Conservation (phyloP, 208 protist species). For the Eutreptiella sp. region DNA sequence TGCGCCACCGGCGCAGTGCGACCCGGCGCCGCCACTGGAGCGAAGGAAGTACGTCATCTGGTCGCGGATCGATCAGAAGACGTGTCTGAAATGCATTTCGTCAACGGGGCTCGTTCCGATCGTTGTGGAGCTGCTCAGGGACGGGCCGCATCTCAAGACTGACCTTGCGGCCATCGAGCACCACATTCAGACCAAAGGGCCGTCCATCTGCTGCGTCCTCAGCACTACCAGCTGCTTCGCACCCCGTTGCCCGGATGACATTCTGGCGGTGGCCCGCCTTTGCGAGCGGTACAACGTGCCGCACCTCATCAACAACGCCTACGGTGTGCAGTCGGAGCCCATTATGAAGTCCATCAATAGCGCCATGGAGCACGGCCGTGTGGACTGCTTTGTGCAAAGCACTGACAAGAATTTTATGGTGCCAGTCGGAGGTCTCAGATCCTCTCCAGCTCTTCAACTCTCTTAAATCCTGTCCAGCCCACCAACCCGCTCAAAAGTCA, state of each 20-base stretch:
- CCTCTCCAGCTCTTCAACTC: slow-evolving; percentile 33
- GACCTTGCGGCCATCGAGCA: slow-evolving; percentile 58
- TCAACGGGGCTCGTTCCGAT: slow-evolving; percentile 59
- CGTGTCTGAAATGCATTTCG: slow-evolving; percentile 91
- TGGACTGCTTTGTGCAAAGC: slow-evolving; percentile 91
- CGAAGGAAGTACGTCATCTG: slow-evolving; percentile 79
- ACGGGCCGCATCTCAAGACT: slow-evolving; percentile 45
- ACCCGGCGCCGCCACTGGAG: not conserved
- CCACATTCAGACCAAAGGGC: slow-evolving; percentile 56
- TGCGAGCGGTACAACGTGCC: slow-evolving; percentile 67
- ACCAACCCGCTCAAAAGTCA: not conserved
- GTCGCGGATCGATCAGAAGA: slow-evolving; percentile 95
- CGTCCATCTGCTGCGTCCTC: slow-evolving; percentile 82
- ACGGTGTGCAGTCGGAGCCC: slow-evolving; percentile 83
- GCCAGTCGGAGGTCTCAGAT: slow-evolving; percentile 89
- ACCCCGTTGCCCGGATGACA: slow-evolving; percentile 87
- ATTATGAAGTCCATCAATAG: slow-evolving; percentile 70
- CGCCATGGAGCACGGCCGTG: slow-evolving; percentile 52
- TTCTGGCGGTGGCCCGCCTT: slow-evolving; percentile 77
- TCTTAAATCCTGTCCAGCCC: not conserved
- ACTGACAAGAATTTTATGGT: slow-evolving; percentile 99
- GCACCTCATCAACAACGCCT: slow-evolving; percentile 98
- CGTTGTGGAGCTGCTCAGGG: slow-evolving; percentile 47
- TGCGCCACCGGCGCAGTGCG: not conserved
- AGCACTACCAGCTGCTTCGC: slow-evolving; percentile 96